Evolutionary conservation across 2,329 filamentous ascomycete genomes (phyloP), one percentile per base, ranked within the genome.

Genomic region (Truncatella angustata): DNA sequence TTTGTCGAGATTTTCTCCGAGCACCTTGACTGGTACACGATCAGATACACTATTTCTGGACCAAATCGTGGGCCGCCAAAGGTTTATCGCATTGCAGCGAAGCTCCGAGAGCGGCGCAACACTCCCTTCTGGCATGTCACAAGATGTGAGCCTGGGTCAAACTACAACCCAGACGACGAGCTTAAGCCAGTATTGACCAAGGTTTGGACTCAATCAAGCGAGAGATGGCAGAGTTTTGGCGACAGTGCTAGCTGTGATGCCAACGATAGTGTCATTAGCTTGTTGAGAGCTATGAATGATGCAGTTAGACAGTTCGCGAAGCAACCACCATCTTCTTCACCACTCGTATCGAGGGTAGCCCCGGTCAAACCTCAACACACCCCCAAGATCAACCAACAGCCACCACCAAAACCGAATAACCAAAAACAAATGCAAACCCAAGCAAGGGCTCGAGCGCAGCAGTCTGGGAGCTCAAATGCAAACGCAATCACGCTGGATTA

Each of bases 11-110:
- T 87, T 36, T 74, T 78, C 18, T 72, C 79, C 51, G 75, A 78
- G 55, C 72, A 77, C 1, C 67, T 84, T 2, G 82, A 85, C 58
- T 84, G 79, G 75, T 76, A 81, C 48, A 73, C 73, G 7, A 65
- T 88, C 6, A 74, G 76, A 34, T 87, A 86, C 59, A 67, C 64
- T 4, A 58, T 85, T 1, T 56, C 65, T 23, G 53, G 60, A 16
- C 30, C 51, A 16, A 55, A 60, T 4, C 61, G 59, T 50, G 61
- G 64, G 34, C 55, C 63, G 7, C 56, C 60, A 18, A 70, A 71
- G 32, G 66, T 69, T 16, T 62, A 84, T n/a, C 68, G 70, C 2
- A 66, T 88, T 34, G 75, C 82, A 34, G 67, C 85, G n/a, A 73
- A 71, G 40, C 69, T 84, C 45, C 72, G 71, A 49, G 66, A 71